phyloP scores from a whole-genome alignment of 2,329 filamentous ascomycete species.

The Gaeumannomyces sp. region DNA sequence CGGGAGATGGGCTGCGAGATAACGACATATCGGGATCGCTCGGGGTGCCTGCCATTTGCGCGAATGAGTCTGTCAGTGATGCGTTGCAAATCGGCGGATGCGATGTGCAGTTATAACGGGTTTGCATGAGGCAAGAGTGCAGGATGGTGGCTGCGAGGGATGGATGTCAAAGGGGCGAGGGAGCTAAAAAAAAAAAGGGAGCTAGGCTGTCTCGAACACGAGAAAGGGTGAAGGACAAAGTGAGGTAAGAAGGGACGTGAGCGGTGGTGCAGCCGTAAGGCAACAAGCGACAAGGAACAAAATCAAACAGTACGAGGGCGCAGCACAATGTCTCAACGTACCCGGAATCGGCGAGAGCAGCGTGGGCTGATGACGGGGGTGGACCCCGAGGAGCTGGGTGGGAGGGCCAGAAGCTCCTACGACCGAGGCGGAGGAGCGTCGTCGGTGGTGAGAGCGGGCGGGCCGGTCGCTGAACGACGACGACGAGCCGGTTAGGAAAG shows the following conservation, averaged over 20 bases:
- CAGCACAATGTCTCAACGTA: conserved; percentile 26
- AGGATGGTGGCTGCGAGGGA: not conserved
- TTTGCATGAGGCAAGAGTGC: not conserved
- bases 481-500: conserved; percentile 28
- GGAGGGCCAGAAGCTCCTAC: conserved; percentile 20
- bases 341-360: conserved; percentile 50
- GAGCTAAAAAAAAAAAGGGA: not conserved
- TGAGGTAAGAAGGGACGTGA: conserved; percentile 13
- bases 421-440: conserved; percentile 39
- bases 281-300: not conserved
- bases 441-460: conserved; percentile 41
- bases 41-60: conserved; percentile 41
- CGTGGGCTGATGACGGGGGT: conserved; percentile 29
- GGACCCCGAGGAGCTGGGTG: conserved; percentile 30
- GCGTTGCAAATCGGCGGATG: conserved; percentile 8
- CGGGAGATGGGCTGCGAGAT: conserved; percentile 81
- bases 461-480: conserved; percentile 48
- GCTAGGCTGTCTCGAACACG: not conserved
- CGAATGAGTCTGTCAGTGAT: not conserved
- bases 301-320: not conserved
- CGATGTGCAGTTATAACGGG: conserved; percentile 1
- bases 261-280: not conserved
- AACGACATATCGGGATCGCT: conserved; percentile 62
- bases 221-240: conserved; percentile 13
- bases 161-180: not conserved